Evolutionary conservation across 768 basidiomycete genomes (phyloP).

Genomic region (Hygrocybe punicea): DNA sequence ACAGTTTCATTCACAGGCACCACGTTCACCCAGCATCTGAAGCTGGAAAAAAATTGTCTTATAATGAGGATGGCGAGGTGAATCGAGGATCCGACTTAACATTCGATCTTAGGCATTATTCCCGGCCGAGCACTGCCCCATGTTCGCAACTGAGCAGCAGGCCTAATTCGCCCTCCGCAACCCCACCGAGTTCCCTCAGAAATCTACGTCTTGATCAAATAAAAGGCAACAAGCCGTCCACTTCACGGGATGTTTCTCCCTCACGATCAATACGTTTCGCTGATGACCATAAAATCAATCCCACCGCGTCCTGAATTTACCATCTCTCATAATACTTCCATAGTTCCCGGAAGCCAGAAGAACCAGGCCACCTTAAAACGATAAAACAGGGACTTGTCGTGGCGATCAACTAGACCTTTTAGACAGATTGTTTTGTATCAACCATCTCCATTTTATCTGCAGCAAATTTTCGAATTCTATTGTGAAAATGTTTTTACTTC

Average conservation of each 20-base stretch:
- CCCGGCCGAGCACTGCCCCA: conserved; percentile 1
- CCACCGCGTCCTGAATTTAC: background rate
- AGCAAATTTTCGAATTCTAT: background rate
- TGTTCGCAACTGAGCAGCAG: conserved; percentile 1
- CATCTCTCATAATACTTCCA: background rate
- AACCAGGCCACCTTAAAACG: background rate
- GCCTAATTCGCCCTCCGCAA: conserved; percentile 1
- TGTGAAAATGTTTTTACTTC: background rate
- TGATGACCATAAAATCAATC: conserved; percentile 10
- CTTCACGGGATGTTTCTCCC: conserved; percentile 29
- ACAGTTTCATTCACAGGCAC: background rate
- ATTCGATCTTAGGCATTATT: background rate
- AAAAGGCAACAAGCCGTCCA: conserved; percentile 11
- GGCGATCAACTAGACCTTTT: background rate
- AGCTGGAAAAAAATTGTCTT: background rate
- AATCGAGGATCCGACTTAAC: background rate
- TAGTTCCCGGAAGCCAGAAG: background rate
- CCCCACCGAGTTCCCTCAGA: conserved; percentile 8
- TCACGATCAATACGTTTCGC: conserved; percentile 31
- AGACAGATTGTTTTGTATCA: too few species aligned
- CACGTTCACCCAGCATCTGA: background rate
- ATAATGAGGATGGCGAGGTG: background rate
- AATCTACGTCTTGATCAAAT: conserved; percentile 19
- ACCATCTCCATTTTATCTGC: background rate
- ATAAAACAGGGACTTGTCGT: background rate